These are phyloP conservation scores for Eimeria praecox DNA, from an alignment of 169 alveolate genomes.

Conservation along the genomic window DNA sequence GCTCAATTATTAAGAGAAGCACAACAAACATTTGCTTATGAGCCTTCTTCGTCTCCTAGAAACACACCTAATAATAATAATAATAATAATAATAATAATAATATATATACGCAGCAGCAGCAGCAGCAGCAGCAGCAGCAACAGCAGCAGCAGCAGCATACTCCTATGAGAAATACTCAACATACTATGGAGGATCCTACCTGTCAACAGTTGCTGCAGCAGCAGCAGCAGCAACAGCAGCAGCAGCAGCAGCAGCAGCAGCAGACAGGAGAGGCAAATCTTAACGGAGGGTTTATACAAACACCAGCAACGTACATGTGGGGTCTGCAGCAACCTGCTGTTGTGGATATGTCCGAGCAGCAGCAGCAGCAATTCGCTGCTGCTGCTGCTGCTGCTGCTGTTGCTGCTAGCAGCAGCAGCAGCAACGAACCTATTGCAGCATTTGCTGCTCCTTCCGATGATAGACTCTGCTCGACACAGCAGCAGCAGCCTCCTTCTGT, in stretches of 20 bases:
- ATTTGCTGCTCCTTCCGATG: background rate
- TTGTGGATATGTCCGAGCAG: background rate
- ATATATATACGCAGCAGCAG: background rate
- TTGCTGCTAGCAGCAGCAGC: background rate
- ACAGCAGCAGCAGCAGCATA: background rate
- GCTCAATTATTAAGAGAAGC: conserved; percentile 77
- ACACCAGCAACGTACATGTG: background rate
- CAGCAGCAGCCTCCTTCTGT: conserved; percentile 8
- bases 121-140: background rate
- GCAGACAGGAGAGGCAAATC: background rate
- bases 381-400: too few species aligned
- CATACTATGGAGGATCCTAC: background rate
- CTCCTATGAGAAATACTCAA: too few species aligned
- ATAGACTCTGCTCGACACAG: background rate
- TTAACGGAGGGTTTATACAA: background rate
- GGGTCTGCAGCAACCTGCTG: background rate
- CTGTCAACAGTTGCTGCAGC: conserved; percentile 13
- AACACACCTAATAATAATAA: too few species aligned
- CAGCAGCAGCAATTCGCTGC: background rate
- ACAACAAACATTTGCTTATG: conserved; percentile 79
- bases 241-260: conserved; percentile 41
- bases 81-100: too few species aligned
- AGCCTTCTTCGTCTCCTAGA: conserved; percentile 5
- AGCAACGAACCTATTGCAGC: too few species aligned
- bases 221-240: conserved; percentile 30